Base-by-base conservation (phyloP, 2,329 filamentous ascomycete genomes). In the Periglandula ipomoeae region DNA sequence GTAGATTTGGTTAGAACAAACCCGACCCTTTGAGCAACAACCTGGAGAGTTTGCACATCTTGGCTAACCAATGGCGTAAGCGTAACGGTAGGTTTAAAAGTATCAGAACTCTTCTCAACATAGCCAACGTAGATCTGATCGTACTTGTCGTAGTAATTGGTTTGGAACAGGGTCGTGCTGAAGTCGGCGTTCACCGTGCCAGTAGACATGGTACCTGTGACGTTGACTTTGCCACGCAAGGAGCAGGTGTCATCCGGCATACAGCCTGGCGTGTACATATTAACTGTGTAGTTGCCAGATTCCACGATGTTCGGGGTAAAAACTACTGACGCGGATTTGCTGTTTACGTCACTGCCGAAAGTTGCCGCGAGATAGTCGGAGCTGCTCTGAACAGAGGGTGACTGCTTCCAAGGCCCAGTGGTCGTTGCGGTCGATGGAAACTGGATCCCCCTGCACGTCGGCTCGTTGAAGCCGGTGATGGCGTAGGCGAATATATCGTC, bases 121-220 rank as follows among this genome's bases (percentile, higher is more conserved):
- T 82, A 82, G 42, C 90, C 93, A 55, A 84, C 85, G 67, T 89
- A 95, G 50, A 98, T 82, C 56, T 87, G 83, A 62, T 98, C 93
- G 61, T 95, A 97, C 67, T 98, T 98, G 72, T 97, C 91, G 64
- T 84, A 94, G 63, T 94, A 79, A 68, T 98, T 98, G 17, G 90
- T 95, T 66, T 98, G 93, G 62, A 79, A 94, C 7, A 96, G 70
- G 0, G 78, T 75, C 1, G 74, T 79, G 24, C 79, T 75, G 50
- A 82, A 73, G 5, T 78, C 71, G 32, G 65, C 62, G 45, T 69
- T 56, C 57, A 66, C 61, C 49, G 68, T 59, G 61, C 73, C 59
- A 56, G 71, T 68, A 3, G 81, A 77, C 71, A 93, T 82, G 22
- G 74, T 75, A 30, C 82, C 87, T 1, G 86, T 91, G 46, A 98